Evolutionary conservation across 495 filamentous ascomycete species (phyloP).

Genomic region (Penicillium coprophilum): DNA sequence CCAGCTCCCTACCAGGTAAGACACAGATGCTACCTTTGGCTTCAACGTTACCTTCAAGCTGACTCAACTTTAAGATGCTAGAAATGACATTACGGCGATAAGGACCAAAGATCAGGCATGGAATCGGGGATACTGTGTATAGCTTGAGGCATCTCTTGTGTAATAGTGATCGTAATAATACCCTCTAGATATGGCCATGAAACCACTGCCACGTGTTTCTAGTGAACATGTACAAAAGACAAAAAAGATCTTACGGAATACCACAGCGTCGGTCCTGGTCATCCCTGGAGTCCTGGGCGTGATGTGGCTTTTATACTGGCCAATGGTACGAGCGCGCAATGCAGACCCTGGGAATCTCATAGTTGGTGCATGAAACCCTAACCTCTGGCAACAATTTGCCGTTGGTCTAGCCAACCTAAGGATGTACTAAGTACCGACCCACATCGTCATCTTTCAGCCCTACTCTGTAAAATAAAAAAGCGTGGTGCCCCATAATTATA

Average conservation of each 20-base stretch:
- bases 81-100: not conserved
- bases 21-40: conserved; percentile 4
- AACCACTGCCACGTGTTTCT: not conserved
- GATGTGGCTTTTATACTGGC: not conserved
- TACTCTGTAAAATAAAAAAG: not conserved
- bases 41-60: conserved; percentile 9
- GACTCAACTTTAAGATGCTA: not conserved
- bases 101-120: not conserved
- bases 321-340: conserved; percentile 1
- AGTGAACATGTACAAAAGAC: not conserved
- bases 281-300: not conserved
- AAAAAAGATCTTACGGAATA: not conserved
- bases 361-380: not conserved
- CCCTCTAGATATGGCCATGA: not conserved
- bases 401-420: not conserved
- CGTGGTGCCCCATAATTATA: conserved; percentile 2
- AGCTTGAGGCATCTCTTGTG: not conserved
- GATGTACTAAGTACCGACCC: not conserved
- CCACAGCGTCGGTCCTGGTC: not conserved
- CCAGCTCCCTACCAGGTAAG: not conserved
- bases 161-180: not conserved
- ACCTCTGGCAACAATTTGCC: not conserved
- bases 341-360: not conserved
- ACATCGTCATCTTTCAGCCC: conserved; percentile 11
- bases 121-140: not conserved